Evolutionary conservation across 2,329 filamentous ascomycete genomes (phyloP), one percentile per base, ranked within the genome.

Genomic region (Trichocomaceae sp.): DNA sequence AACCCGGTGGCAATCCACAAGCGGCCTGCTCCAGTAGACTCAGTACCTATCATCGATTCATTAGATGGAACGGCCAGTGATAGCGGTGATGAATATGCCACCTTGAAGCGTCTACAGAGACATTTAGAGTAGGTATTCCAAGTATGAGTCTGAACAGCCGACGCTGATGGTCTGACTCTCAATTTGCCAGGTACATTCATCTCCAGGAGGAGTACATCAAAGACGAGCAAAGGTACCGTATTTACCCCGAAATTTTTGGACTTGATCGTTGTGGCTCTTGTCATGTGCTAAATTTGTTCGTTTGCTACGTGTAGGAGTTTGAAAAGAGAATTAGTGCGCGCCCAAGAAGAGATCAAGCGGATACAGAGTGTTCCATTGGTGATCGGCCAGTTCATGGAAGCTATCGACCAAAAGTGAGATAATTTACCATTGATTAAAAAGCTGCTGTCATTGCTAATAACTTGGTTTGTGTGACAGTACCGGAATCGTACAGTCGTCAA

Each of bases 181-280:
- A 26, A 44, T 64, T 37, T 31, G 20, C 37, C 50, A 90, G 86
- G 72, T 89, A 95, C 74, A 96, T 97, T 71, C 90, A 96, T 75
- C 82, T 99, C 65, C 93, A 99, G 77, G 93, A 99, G 76, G 93
- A 99, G 73, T 99, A 99, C 75, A 99, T 99, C 84, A 99, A 99
- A 79, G 93, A 99, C 83, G 93, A 99, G 80, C 93, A 99, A 78
- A 86, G 89, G 87, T 88, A 50, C 23, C 49, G 20, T 17, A 29
- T 26, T 44, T 12, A 10, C n/a, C 29, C 31, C 15, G 2, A 35
- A 35, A 33, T 26, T 3, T 23, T 7, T 29, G 22, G 10, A 8
- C 45, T 23, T 42, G 42, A 49, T 5, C 10, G 26, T 41, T 26
- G 9, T 15, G 13, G 22, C 37, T 10, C 37, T 5, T 54, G 6